Conservation (phyloP, 805 yeast species). For the Barnettozyma sucrosica region DNA sequence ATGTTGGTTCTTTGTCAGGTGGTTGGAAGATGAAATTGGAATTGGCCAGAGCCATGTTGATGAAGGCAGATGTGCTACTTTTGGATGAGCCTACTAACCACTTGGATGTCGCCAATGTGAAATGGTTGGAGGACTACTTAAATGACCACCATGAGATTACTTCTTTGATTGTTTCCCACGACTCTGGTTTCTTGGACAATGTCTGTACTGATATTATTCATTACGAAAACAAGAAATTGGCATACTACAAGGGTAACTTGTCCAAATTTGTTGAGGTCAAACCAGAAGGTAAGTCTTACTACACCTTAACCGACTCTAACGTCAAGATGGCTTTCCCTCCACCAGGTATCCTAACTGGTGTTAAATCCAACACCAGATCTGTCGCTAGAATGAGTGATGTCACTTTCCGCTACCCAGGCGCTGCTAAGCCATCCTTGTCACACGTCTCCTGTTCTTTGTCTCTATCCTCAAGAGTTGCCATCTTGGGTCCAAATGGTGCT, state of each 20-base stretch:
- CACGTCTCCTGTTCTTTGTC: conserved; percentile 88
- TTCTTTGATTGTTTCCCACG: conserved; percentile 94
- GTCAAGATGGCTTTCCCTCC: conserved; percentile 98
- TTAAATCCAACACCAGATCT: conserved; percentile 88
- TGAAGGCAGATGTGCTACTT: conserved; percentile 91
- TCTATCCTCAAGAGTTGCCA: conserved; percentile 93
- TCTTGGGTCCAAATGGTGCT: conserved; percentile 97
- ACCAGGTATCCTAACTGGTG: conserved; percentile 97
- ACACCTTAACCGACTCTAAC: conserved; percentile 86
- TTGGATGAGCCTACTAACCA: conserved; percentile 99
- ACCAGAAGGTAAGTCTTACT: conserved; percentile 95
- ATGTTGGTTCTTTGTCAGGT: conserved; percentile 93
- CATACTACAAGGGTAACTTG: conserved; percentile 92
- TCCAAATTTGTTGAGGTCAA: conserved; percentile 86
- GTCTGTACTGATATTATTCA: conserved; percentile 97
- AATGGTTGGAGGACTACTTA: conserved; percentile 90
- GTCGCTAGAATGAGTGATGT: conserved; percentile 85
- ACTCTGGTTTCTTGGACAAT: conserved; percentile 90
- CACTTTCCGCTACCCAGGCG: conserved; percentile 87
- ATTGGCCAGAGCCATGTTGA: conserved; percentile 97
- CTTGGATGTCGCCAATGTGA: conserved; percentile 88
- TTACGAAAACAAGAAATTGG: conserved; percentile 91
- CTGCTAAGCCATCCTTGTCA: conserved; percentile 70
- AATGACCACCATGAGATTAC: conserved; percentile 81
- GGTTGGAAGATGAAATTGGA: conserved; percentile 99